Percentiles rank a stretch among this genome's conserved stretches.
Conservation (phyloP, 306 rosid species). For the Rosa persica region DNA sequence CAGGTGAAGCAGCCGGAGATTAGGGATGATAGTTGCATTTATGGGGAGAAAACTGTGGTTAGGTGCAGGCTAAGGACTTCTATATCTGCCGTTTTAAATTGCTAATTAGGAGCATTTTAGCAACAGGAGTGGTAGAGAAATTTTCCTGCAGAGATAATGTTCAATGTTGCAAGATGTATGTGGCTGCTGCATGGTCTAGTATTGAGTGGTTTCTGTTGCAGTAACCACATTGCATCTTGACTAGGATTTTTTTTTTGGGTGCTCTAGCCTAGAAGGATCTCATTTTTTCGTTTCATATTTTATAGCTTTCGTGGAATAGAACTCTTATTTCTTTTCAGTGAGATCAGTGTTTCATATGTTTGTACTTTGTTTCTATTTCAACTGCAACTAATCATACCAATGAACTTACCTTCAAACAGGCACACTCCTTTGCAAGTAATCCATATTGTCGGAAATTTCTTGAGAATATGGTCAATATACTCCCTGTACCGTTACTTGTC, state of each 20-base stretch:
- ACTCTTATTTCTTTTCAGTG: neutral
- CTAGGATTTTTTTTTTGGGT: neutral
- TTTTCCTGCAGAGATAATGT: neutral
- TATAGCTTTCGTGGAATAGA: neutral
- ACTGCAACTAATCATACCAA: constrained; percentile 22
- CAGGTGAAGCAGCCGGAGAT: neutral
- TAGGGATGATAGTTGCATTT: constrained; percentile 9
- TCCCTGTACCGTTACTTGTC: constrained; percentile 75
- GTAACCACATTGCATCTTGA: neutral
- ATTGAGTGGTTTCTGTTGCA: neutral
- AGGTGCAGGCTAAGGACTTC: neutral
- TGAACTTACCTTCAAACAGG: constrained; percentile 42
- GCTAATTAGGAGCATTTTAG: neutral
- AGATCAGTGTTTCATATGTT: neutral
- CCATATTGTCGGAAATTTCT: constrained; percentile 75
- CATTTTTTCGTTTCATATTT: neutral
- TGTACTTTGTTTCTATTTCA: neutral
- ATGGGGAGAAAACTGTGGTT: neutral
- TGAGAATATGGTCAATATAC: constrained; percentile 97
- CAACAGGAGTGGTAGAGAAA: neutral
- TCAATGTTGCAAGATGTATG: constrained; percentile 1
- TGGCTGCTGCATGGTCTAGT: neutral
- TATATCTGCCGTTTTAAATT: neutral
- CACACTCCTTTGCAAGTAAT: constrained; percentile 91
- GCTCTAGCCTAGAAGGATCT: neutral